Evolutionary conservation across 345 rosid species (phyloP).

Genomic region (Camelina sativa): DNA sequence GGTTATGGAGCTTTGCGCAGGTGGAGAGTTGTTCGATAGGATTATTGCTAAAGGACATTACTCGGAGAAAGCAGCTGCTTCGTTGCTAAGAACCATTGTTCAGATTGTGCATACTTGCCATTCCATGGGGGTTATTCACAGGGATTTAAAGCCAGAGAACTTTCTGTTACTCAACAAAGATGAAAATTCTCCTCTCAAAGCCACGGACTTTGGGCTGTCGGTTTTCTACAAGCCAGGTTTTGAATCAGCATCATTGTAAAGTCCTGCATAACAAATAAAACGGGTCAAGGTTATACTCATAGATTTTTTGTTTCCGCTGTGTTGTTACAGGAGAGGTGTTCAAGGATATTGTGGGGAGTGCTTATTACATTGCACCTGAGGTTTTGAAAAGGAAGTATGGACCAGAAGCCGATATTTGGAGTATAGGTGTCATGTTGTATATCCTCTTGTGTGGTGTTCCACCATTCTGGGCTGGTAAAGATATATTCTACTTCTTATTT

Average conservation of each 20-base stretch:
- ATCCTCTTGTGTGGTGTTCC: slow-evolving; percentile 72
- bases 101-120: slow-evolving; percentile 68
- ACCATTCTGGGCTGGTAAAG: slow-evolving; percentile 77
- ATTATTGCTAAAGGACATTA: slow-evolving; percentile 74
- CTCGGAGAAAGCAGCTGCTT: slow-evolving; percentile 69
- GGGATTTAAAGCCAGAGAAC: slow-evolving; percentile 81
- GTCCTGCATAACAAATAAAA: neutral
- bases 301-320: neutral
- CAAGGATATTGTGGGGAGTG: slow-evolving; percentile 75
- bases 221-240: slow-evolving; percentile 75
- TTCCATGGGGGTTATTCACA: slow-evolving; percentile 74
- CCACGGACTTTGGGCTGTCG: slow-evolving; percentile 71
- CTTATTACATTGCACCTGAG: slow-evolving; percentile 86
- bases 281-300: neutral
- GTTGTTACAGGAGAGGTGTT: slow-evolving; percentile 59
- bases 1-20: slow-evolving; percentile 83
- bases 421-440: slow-evolving; percentile 71
- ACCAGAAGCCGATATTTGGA: slow-evolving; percentile 79
- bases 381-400: slow-evolving; percentile 69
- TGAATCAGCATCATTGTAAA: slow-evolving; percentile 6
- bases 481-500: neutral
- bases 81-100: slow-evolving; percentile 62
- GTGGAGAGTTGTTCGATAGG: slow-evolving; percentile 75
- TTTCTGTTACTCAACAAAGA: slow-evolving; percentile 67
- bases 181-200: slow-evolving; percentile 69